Evolutionary conservation across 805 yeast species (phyloP).

Genomic region (Candida qinlingensis): DNA sequence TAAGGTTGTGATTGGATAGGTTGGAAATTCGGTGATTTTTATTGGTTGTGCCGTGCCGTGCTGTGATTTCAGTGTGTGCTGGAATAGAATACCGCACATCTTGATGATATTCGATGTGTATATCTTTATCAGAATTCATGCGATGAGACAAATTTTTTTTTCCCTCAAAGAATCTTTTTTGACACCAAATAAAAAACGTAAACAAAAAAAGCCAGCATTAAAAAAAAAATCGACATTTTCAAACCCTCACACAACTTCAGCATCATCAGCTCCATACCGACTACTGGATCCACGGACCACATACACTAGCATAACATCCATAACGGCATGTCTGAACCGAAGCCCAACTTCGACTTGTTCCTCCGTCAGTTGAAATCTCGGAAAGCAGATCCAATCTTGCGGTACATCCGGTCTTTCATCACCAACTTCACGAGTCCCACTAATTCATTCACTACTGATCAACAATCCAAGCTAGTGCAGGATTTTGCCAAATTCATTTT

Average conservation of each 20-base stretch:
- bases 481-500: constrained; percentile 76
- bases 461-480: constrained; percentile 67
- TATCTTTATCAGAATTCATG: too few species aligned
- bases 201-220: background rate
- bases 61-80: constrained; percentile 15
- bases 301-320: background rate
- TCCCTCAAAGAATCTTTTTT: too few species aligned
- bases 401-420: constrained; percentile 80
- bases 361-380: constrained; percentile 63
- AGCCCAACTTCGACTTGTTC: constrained; percentile 81
- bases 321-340: constrained; percentile 10
- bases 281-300: background rate
- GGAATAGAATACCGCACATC: constrained; percentile 57
- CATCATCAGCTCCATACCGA: too few species aligned
- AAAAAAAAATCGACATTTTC: too few species aligned
- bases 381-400: constrained; percentile 82
- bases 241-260: too few species aligned
- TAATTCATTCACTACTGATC: constrained; percentile 31
- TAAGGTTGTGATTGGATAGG: background rate
- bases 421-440: constrained; percentile 55
- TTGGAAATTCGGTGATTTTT: background rate
- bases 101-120: background rate
- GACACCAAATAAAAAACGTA: background rate
- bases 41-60: background rate
- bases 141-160: background rate